A percentile compares a stretch with the other conserved stretches of the same genome.
These are phyloP conservation scores for Emergomyces orientalis DNA, from an alignment of 2,329 filamentous ascomycete genomes.

Conservation along the genomic window DNA sequence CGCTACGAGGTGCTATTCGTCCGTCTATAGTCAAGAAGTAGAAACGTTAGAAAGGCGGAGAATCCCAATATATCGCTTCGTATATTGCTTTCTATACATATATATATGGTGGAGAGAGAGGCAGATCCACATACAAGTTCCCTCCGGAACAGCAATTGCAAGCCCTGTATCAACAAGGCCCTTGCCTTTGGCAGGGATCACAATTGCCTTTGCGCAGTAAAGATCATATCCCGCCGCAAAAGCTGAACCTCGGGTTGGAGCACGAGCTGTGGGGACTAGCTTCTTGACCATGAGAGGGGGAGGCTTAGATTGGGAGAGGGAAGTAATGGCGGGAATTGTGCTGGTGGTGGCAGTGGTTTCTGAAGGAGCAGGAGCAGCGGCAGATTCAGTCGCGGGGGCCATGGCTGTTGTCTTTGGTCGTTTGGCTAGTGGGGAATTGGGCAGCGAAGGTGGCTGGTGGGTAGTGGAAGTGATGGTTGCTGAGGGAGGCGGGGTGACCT, in stretches of 20 bases:
- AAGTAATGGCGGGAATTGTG: conserved; percentile 24
- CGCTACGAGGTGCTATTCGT: conserved; percentile 81
- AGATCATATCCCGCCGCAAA: conserved; percentile 92
- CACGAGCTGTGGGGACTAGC: conserved; percentile 64
- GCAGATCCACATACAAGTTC: conserved; percentile 61
- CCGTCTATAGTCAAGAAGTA: conserved; percentile 52
- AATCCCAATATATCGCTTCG: neutral
- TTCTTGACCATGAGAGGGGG: conserved; percentile 80
- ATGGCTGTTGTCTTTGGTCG: conserved; percentile 53
- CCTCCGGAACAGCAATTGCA: conserved; percentile 77
- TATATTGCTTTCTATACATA: neutral
- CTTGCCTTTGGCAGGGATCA: conserved; percentile 73
- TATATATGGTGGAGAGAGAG: neutral
- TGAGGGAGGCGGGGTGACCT: conserved; percentile 32
- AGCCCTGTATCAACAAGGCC: conserved; percentile 85
- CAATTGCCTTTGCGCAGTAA: conserved; percentile 64
- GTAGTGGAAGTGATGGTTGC: conserved; percentile 20
- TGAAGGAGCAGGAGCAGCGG: conserved; percentile 20
- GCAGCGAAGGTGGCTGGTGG: conserved; percentile 49
- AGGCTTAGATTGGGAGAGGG: conserved; percentile 31
- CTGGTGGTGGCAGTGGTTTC: conserved; percentile 6
- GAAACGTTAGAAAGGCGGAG: neutral
- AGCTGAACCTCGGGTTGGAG: conserved; percentile 79
- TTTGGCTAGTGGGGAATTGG: conserved; percentile 68
- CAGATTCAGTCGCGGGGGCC: conserved; percentile 15